Percentiles rank a stretch among this genome's conserved stretches.
These are phyloP conservation scores for Coniferiporia sulphurascens DNA, from an alignment of 1,284 basidiomycete genomes.

Conservation along the genomic window DNA sequence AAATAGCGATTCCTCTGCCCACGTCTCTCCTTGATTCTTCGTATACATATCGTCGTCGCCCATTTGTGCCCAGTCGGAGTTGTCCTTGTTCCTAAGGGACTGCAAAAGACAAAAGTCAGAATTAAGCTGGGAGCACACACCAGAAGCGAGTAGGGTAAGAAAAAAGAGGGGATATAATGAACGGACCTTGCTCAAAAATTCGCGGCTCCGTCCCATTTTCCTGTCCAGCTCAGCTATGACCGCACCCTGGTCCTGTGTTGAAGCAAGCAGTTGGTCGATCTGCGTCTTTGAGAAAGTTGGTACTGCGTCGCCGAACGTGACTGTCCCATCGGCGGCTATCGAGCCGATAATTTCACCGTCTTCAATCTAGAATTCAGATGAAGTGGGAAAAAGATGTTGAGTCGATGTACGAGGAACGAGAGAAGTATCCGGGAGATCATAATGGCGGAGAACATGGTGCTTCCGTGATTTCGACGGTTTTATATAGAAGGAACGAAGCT, in stretches of 20 bases:
- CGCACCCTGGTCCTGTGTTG: slow-evolving; percentile 52
- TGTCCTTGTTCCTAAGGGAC: slow-evolving; percentile 9
- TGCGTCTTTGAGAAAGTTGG: slow-evolving; percentile 59
- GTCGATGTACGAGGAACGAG: too few relatives aligned
- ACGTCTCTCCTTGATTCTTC: slow-evolving; percentile 1
- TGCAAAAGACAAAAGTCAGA: not conserved
- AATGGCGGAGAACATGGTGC: too few relatives aligned
- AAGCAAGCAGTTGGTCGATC: slow-evolving; percentile 58
- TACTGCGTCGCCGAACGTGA: slow-evolving; percentile 64
- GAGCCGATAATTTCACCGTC: slow-evolving; percentile 60
- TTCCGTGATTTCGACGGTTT: not conserved
- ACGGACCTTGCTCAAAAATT: slow-evolving; percentile 61
- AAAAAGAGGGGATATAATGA: not conserved
- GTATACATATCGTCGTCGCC: slow-evolving; percentile 8
- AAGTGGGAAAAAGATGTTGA: not conserved
- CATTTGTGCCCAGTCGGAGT: slow-evolving; percentile 8
- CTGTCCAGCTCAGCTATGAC: slow-evolving; percentile 49
- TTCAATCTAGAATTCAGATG: slow-evolving; percentile 50
- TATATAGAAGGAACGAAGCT: not conserved
- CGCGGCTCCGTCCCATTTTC: slow-evolving; percentile 55
- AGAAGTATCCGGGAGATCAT: too few relatives aligned
- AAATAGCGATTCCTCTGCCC: slow-evolving; percentile 12
- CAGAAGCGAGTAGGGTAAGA: not conserved
- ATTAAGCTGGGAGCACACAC: not conserved
- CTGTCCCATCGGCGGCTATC: slow-evolving; percentile 59